These are phyloP conservation scores for Chloropicon primus DNA, from an alignment of 139 green algal species.

Conservation along the genomic window DNA sequence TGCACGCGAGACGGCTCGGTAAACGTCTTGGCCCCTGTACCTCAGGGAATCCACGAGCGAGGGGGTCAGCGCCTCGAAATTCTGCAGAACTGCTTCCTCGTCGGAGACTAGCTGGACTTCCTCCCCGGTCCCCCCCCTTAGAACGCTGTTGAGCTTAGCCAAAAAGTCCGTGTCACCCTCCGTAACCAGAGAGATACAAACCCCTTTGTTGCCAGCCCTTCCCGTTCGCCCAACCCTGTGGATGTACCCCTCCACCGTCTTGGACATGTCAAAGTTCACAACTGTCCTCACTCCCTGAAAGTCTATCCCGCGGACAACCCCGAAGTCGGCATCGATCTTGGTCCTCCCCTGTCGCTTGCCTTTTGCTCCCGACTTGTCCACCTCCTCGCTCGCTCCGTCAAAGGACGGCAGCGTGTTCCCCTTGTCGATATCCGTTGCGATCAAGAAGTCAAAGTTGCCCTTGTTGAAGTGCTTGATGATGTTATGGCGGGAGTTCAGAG, in stretches of 20 bases:
- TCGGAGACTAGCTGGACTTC: too few species aligned
- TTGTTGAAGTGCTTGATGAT: slow-evolving; percentile 76
- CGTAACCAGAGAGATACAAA: slow-evolving; percentile 46
- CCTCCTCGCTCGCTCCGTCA: slow-evolving; percentile 8
- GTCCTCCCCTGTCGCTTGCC: slow-evolving; percentile 5
- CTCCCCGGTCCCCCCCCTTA: neutral
- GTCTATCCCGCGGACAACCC: slow-evolving; percentile 87
- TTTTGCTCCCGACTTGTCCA: slow-evolving; percentile 8
- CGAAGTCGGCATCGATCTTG: slow-evolving; percentile 71
- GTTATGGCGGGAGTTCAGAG: slow-evolving; percentile 63
- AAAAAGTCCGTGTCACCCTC: slow-evolving; percentile 10
- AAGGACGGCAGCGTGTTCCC: slow-evolving; percentile 41
- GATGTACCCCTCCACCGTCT: slow-evolving; percentile 49
- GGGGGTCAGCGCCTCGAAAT: neutral
- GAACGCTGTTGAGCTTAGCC: neutral
- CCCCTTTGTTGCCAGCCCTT: slow-evolving; percentile 51
- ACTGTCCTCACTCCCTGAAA: slow-evolving; percentile 91
- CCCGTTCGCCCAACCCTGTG: slow-evolving; percentile 85
- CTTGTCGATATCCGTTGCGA: slow-evolving; percentile 52
- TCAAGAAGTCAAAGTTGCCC: slow-evolving; percentile 83
- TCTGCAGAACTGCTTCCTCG: neutral
- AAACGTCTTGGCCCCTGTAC: slow-evolving; percentile 74
- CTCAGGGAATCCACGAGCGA: neutral
- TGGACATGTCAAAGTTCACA: slow-evolving; percentile 70
- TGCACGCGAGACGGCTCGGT: slow-evolving; percentile 47